Evolutionary conservation across 306 rosid species (phyloP).

Genomic region (Fragaria ananassa): DNA sequence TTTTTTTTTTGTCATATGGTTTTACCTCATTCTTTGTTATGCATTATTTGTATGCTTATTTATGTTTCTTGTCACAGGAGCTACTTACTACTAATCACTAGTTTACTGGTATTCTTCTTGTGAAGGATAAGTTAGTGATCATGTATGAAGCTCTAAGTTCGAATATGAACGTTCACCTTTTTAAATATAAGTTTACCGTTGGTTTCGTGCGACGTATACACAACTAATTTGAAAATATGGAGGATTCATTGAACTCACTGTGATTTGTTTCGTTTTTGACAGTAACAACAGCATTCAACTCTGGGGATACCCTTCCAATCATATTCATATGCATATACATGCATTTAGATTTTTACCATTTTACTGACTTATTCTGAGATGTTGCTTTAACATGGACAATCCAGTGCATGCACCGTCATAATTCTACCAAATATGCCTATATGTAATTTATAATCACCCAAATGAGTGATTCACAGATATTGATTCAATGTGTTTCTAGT

Average conservation of each 20-base stretch:
- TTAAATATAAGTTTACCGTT: background rate
- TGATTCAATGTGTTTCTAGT: slow-evolving; percentile 8
- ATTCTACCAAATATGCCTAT: background rate
- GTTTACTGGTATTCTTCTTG: background rate
- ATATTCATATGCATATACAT: background rate
- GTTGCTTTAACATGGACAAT: background rate
- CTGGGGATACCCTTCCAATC: slow-evolving; percentile 4
- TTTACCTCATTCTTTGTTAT: background rate
- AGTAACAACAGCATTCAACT: background rate
- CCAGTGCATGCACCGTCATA: background rate
- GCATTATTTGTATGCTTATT: background rate
- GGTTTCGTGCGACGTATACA: background rate
- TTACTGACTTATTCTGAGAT: slow-evolving; percentile 10
- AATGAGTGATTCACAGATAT: slow-evolving; percentile 1
- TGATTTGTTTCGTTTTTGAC: slow-evolving; percentile 5
- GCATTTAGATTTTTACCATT: slow-evolving; percentile 8
- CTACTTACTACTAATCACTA: background rate
- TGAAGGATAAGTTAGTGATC: background rate
- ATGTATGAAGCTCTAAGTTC: background rate
- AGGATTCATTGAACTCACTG: background rate
- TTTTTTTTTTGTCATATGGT: background rate
- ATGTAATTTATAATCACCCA: background rate
- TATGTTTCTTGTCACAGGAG: background rate
- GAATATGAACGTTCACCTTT: background rate
- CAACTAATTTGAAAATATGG: background rate